Evolutionary conservation across 2,329 filamentous ascomycete species (phyloP), one percentile per base, ranked within the genome.

Genomic region (Anthostomella pinea): DNA sequence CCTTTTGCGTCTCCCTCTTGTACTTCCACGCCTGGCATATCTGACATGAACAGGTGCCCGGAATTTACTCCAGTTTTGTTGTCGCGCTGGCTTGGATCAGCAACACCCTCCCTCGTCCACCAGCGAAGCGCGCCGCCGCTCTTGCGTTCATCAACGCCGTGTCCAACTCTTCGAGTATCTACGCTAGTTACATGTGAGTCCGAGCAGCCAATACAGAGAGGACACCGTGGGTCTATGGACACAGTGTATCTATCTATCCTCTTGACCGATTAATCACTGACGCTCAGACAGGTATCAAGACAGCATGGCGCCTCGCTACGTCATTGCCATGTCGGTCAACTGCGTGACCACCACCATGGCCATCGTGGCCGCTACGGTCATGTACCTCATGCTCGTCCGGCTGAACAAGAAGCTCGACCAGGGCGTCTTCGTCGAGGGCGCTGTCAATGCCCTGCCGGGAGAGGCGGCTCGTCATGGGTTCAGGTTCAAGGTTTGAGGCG

Each of bases 111-210:
- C 85, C 85, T 0, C 76, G 85, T 5, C 86, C 87, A 3, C 83
- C 85, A 0, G 80, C 85, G 2, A 90, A 90, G 65, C 75, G 84
- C 41, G 70, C 70, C 2, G 69, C 83, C 0, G 84, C 83, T 0
- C 59, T 91, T 5, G 86, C 85, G 1, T 80, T 83, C 43, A 87
- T 90, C 62, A 91, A 91, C 54, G 81, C 81, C 2, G 70, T 87
- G 8, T 77, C 74, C 13, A 88, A 90, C 56, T 70, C 73, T 8
- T 77, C 77, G 26, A 79, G 73, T 30, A 89, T 90, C 46, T 89
- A 83, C 53, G 79, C 80, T 11, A 51, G 34, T 36, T 52, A 41
- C 38, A 43, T 48, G 48, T 50, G 8, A 33, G 47, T 44, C n/a
- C n/a, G n/a, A n/a, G n/a, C n/a, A n/a, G n/a, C n/a, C n/a, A n/a